Base-by-base conservation (phyloP, 1,284 basidiomycete genomes). In the Ceratobasidium sp. region DNA sequence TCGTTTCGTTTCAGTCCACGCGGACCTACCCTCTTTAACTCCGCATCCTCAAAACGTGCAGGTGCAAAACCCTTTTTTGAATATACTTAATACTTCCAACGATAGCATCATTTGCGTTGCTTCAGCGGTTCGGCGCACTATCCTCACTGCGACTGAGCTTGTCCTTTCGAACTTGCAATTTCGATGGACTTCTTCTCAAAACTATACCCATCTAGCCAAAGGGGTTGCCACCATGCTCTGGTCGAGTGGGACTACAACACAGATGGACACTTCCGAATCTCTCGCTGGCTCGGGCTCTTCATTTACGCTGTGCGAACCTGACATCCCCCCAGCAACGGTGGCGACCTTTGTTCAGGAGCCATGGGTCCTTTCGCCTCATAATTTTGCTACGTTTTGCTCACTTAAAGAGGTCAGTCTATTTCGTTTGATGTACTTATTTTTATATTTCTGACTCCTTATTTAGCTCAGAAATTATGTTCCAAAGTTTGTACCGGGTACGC, bases 1-100 rank as follows among this genome's bases (percentile, higher is more conserved):
- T 9, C 6, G 5, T 58, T 53, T 21, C 47, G 41, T 41, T 69
- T 47, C 52, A 72, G 67, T 59, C 69, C 71, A 67, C 64, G 58
- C 71, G 67, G 68, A 62, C 69, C 71, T 57, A 57, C 70, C 46
- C 25, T 30, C 60, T 1, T 33, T 27, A 21, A 53, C 49, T 16
- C 33, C 60, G 23, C 30, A 52, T 11, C 21, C 42, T 19, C 60
- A 53, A 30, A 47, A 39, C 21, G 30, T 21, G 2, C 30, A 64
- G 8, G 50, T 53, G 23, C 60, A 64, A 53, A 64, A 64, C 25
- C 60, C 60, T n/a, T 64, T 64, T 44, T 16, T 49, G 30, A 64
- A 49, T 30, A 27, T 42, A 21, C 60, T 64, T 13, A 53, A 52
- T 21, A 64, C 60, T n/a, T 36, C 60, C 8, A 53, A 33, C 49